Percentiles rank a stretch among this genome's conserved stretches.
phyloP scores from a whole-genome alignment of 2,329 filamentous ascomycete species.

The Neoascochyta sp. region DNA sequence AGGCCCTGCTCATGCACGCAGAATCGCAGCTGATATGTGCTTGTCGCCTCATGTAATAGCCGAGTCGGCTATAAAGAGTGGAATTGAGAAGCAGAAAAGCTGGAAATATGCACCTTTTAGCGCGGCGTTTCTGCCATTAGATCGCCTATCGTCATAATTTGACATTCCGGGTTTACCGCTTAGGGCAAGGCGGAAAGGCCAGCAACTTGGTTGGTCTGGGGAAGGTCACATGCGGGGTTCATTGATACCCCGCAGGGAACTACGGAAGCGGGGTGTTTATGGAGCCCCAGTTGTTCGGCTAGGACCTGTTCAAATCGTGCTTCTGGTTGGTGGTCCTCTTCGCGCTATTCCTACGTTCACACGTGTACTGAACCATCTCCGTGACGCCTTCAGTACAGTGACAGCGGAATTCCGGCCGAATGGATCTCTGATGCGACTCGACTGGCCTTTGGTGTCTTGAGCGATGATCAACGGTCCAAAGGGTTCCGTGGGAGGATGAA shows the following conservation, averaged over 20 bases:
- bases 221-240: constrained; percentile 14
- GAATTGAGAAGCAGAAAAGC: constrained; percentile 2
- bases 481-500: background rate
- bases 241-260: constrained; percentile 17
- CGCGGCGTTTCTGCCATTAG: too few species aligned
- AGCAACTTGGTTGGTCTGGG: constrained; percentile 2
- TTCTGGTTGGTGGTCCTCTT: constrained; percentile 7
- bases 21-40: constrained; percentile 2
- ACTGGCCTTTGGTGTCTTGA: too few species aligned
- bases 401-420: constrained; percentile 11
- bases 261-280: constrained; percentile 9
- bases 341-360: too few species aligned
- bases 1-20: constrained; percentile 2
- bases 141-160: constrained; percentile 4
- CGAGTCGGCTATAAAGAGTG: constrained; percentile 6
- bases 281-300: constrained; percentile 13
- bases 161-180: constrained; percentile 7
- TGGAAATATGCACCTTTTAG: too few species aligned
- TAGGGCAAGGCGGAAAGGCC: constrained; percentile 8
- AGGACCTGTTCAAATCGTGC: constrained; percentile 8
- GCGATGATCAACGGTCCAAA: constrained; percentile 2
- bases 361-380: constrained; percentile 9
- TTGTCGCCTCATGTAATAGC: constrained; percentile 1
- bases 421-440: constrained; percentile 5
- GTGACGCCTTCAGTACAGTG: constrained; percentile 6